Evolutionary conservation across 2,329 filamentous ascomycete genomes (phyloP), one percentile per base, ranked within the genome.

Genomic region (Paraconiothyrium brasiliense): DNA sequence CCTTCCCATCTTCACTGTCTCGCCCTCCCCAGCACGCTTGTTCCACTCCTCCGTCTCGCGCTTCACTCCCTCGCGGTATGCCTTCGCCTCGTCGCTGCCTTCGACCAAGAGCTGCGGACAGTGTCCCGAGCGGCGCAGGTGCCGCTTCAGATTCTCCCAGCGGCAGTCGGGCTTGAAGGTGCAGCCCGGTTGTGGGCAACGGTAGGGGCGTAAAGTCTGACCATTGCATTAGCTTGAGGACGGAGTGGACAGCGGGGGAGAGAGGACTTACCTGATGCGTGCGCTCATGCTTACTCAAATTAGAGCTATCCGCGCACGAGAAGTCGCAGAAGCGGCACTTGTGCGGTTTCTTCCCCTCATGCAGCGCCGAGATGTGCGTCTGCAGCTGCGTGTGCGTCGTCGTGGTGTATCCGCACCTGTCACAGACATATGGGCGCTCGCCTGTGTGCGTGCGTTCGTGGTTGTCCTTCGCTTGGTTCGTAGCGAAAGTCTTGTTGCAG

Each of bases 401-500:
- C 1, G 77, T 78, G 1, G 71, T 77, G 51, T 78, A 78, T 2
- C 70, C 73, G 54, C 77, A 79, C 20, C 71, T 68, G 37, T 76
- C 70, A 54, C 77, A 79, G 8, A 72, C 68, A 35, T 78, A 79
- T 2, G 77, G 77, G 13, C 75, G 67, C 39, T 75, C 72, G 16
- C 76, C 76, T 0, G 75, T 78, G 51, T 79, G 77, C 2, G 77
- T 79, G 8, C 76, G 70, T 60, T 78, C 73, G 48, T 79, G 77
- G 44, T 79, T 79, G 44, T 79, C 76, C 54, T 78, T 76, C n/a
- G 76, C 76, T 66, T 79, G 77, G 47, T 78, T 78, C 4, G 77
- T 79, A 5, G 75, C 77, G 57, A 79, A 79, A 0, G 73, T 78
- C 64, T 79, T 78, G 61, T 69, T 70, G 65, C 77, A 79, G 4